These are phyloP conservation scores for Exsudoporus frostii DNA, from an alignment of 768 basidiomycete species.

Conservation along the genomic window DNA sequence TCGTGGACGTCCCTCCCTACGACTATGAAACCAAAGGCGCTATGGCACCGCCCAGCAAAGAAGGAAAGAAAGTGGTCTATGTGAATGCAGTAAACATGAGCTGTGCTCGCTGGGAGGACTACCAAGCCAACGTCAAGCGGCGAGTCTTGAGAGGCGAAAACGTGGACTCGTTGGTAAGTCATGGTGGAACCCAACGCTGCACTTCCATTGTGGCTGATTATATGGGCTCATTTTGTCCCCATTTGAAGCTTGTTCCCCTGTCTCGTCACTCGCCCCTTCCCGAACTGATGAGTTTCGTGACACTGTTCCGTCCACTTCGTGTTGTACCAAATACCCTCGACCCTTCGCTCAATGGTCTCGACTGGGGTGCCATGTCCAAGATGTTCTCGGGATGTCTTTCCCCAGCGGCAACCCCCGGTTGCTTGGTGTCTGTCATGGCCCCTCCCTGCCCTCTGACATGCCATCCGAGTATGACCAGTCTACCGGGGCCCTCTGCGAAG, in stretches of 20 bases:
- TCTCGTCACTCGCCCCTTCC: constrained; percentile 85
- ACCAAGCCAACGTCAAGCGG: constrained; percentile 38
- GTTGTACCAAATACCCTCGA: constrained; percentile 79
- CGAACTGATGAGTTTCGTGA: constrained; percentile 78
- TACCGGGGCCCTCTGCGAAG: constrained; percentile 22
- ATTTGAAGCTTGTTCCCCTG: constrained; percentile 69
- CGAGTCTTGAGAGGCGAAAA: constrained; percentile 41
- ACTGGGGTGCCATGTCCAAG: constrained; percentile 68
- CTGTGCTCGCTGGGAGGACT: constrained; percentile 51
- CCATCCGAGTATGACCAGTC: constrained; percentile 8
- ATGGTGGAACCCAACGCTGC: too few species aligned
- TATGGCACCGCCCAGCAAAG: constrained; percentile 34
- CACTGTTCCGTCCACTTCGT: constrained; percentile 72
- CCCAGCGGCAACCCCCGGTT: constrained; percentile 1
- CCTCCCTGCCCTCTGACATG: constrained; percentile 22
- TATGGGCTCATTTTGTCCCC: not conserved
- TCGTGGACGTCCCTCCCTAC: constrained; percentile 44
- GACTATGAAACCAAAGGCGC: constrained; percentile 9
- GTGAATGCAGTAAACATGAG: constrained; percentile 82
- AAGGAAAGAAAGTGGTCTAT: constrained; percentile 66
- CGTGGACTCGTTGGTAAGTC: constrained; percentile 64
- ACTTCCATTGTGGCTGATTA: not conserved
- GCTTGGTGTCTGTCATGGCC: constrained; percentile 17
- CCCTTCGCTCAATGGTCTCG: constrained; percentile 49
- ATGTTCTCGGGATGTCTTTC: constrained; percentile 64